Evolutionary conservation across 2,329 filamentous ascomycete genomes (phyloP).

Genomic region (Sordariomycetes sp.): DNA sequence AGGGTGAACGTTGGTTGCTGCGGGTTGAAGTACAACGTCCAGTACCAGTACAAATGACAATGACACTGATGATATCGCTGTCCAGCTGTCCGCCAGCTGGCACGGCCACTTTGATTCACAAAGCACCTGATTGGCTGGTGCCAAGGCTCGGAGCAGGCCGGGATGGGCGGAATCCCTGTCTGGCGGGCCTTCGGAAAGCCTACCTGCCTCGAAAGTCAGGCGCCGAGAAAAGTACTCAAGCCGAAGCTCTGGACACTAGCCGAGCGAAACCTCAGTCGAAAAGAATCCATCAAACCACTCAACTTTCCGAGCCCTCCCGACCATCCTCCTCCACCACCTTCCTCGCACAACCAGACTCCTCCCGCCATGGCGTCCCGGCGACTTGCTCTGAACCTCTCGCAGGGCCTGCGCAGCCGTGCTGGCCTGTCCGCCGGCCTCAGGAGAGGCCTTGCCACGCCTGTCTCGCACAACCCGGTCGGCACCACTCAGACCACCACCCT

Average conservation of each 20-base stretch:
- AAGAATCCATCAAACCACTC: constrained; percentile 19
- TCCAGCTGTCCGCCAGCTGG: neutral
- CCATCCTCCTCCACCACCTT: constrained; percentile 14
- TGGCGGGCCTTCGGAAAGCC: constrained; percentile 1
- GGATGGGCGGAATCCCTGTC: constrained; percentile 15
- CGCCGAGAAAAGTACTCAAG: constrained; percentile 24
- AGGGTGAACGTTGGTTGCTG: too few species aligned
- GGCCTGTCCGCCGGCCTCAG: constrained; percentile 71
- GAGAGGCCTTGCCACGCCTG: constrained; percentile 84
- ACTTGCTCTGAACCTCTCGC: constrained; percentile 89
- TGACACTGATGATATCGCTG: neutral
- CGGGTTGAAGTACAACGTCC: too few species aligned
- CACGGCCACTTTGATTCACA: constrained; percentile 1
- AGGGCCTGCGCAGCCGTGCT: constrained; percentile 79
- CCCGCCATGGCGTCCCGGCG: constrained; percentile 86
- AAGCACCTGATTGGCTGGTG: constrained; percentile 20
- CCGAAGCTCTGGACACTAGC: constrained; percentile 21
- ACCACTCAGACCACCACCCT: constrained; percentile 95
- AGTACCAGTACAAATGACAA: too few species aligned
- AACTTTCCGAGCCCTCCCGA: constrained; percentile 2
- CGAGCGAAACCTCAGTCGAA: constrained; percentile 23
- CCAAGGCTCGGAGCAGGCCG: constrained; percentile 26
- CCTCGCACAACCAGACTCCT: constrained; percentile 29
- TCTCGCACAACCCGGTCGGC: constrained; percentile 47
- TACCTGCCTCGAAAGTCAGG: constrained; percentile 26